Conservation (phyloP, 257 asterid genomes). For the Prunella vulgaris region DNA sequence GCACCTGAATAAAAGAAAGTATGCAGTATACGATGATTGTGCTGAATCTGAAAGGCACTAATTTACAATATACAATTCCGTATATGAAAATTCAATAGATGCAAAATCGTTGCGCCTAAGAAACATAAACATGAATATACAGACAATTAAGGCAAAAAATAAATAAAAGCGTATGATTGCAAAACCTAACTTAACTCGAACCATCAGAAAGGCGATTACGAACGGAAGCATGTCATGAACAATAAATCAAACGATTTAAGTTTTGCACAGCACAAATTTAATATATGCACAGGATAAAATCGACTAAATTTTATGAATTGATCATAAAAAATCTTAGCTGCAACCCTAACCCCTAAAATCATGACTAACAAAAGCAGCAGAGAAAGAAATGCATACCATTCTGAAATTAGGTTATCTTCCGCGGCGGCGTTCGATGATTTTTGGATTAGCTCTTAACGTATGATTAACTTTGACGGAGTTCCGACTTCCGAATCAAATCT, state of each 20-base stretch:
- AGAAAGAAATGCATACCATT: constrained; percentile 26
- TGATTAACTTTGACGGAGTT: constrained; percentile 14
- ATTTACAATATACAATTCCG: background rate
- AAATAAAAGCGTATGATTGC: background rate
- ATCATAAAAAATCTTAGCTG: background rate
- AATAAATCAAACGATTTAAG: background rate
- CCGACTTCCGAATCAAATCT: constrained; percentile 5
- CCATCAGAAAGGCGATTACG: background rate
- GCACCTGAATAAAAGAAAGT: background rate
- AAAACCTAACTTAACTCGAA: constrained; percentile 21
- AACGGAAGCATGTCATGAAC: constrained; percentile 3
- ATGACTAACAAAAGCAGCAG: background rate
- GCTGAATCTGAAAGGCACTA: background rate
- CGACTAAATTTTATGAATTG: constrained; percentile 5
- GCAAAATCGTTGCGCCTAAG: background rate
- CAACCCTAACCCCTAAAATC: constrained; percentile 20
- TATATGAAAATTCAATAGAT: background rate
- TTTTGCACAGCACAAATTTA: background rate
- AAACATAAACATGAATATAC: background rate
- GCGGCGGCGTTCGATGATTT: background rate
- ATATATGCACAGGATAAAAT: background rate
- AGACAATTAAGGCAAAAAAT: background rate
- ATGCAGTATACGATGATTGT: background rate
- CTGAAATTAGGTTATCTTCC: constrained; percentile 9
- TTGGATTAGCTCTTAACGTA: background rate